Conservation (phyloP, 129 eudicot species). For the Centrapalus pauciflorus region DNA sequence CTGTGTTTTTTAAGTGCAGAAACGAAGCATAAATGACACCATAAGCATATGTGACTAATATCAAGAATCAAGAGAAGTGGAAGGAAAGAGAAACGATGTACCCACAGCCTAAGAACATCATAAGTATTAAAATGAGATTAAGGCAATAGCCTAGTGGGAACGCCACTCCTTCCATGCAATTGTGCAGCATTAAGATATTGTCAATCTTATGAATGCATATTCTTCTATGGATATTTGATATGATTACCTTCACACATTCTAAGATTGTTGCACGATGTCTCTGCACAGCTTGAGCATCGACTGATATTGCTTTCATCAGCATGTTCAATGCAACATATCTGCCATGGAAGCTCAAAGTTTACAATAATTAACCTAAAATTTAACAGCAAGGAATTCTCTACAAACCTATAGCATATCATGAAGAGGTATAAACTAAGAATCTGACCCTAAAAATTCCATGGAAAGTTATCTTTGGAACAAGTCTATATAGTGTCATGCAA, state of each 20-base stretch:
- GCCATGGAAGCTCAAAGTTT: conserved; percentile 26
- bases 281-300: conserved; percentile 98
- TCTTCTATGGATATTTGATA: neutral
- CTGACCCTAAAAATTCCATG: neutral
- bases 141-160: too few species aligned
- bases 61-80: neutral
- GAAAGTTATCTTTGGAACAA: neutral
- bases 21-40: neutral
- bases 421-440: neutral
- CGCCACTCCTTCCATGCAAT: neutral
- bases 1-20: neutral
- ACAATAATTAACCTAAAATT: conserved; percentile 14
- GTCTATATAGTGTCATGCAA: neutral
- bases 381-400: conserved; percentile 11
- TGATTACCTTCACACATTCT: conserved; percentile 97
- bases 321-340: conserved; percentile 98
- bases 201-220: neutral
- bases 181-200: neutral
- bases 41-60: neutral
- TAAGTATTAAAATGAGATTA: neutral
- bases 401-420: conserved; percentile 1
- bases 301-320: conserved; percentile 86
- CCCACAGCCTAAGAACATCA: neutral
- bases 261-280: conserved; percentile 96
- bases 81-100: neutral